Conservation (phyloP, 2,329 filamentous ascomycete species). For the Diaporthe ilicicola region DNA sequence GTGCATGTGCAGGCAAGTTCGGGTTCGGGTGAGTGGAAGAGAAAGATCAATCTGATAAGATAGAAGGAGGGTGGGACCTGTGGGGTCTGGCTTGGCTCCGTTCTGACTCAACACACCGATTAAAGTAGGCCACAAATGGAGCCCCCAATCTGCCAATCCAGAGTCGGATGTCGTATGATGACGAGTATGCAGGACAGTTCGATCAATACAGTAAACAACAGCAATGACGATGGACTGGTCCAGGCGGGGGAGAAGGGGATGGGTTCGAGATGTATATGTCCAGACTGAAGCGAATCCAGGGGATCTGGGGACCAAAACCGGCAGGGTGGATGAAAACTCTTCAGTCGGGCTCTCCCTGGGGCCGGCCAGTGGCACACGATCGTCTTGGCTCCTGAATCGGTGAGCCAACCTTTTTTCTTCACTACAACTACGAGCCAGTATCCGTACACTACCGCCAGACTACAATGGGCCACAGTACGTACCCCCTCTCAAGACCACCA, state of each 20-base stretch:
- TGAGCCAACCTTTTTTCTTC: constrained; percentile 10
- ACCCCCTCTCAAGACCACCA: too few species aligned
- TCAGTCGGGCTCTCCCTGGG: background rate
- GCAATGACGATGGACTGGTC: background rate
- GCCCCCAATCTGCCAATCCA: background rate
- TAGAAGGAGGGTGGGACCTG: background rate
- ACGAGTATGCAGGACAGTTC: background rate
- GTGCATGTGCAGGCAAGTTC: too few species aligned
- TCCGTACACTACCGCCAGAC: too few species aligned
- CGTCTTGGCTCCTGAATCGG: constrained; percentile 32
- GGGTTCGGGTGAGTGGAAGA: constrained; percentile 15
- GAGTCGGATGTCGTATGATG: constrained; percentile 4
- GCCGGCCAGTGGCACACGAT: background rate
- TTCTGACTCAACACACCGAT: background rate
- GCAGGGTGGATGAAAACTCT: constrained; percentile 25
- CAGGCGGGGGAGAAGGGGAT: background rate
- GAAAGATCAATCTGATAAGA: constrained; percentile 21
- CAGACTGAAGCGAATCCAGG: constrained; percentile 5
- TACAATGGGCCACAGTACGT: too few species aligned
- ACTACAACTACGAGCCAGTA: background rate
- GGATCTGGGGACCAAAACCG: background rate
- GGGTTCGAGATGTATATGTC: constrained; percentile 23
- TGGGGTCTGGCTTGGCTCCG: background rate
- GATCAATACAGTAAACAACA: background rate
- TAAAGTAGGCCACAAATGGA: background rate